Evolutionary conservation across 768 basidiomycete genomes (phyloP).

Genomic region (Flagelloscypha sp.): DNA sequence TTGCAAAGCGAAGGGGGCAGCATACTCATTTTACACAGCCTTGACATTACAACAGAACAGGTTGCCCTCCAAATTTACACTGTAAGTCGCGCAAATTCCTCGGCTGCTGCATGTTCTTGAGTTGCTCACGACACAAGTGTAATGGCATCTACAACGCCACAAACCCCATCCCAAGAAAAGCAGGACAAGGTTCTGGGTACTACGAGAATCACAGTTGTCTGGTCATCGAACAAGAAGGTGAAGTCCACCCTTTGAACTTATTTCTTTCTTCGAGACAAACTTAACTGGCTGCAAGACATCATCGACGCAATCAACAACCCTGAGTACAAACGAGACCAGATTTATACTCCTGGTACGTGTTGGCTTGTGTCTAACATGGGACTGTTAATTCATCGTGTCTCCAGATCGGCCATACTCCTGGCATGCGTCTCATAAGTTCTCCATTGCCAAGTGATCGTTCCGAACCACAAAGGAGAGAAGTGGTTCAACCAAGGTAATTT

Average conservation of each 20-base stretch:
- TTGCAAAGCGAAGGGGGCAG: too few species aligned
- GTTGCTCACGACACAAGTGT: slow-evolving; percentile 16
- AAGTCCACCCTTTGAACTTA: slow-evolving; percentile 2
- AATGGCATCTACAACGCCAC: slow-evolving; percentile 30
- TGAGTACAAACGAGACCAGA: slow-evolving; percentile 34
- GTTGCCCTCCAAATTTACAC: slow-evolving; percentile 38
- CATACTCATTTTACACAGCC: slow-evolving; percentile 13
- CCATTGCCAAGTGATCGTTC: too few species aligned
- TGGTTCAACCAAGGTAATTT: too few species aligned
- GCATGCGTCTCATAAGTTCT: too few species aligned
- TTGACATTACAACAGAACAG: slow-evolving; percentile 38
- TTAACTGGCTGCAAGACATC: neutral
- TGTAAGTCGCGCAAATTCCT: slow-evolving; percentile 11
- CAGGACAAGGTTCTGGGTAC: slow-evolving; percentile 23
- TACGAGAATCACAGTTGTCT: slow-evolving; percentile 35
- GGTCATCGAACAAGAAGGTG: slow-evolving; percentile 36
- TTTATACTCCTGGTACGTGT: slow-evolving; percentile 32
- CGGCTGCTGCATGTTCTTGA: neutral
- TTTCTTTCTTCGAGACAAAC: neutral
- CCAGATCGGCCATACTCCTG: too few species aligned
- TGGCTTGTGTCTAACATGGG: too few species aligned
- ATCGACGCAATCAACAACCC: slow-evolving; percentile 45
- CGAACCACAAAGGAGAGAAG: too few species aligned
- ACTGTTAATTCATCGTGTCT: too few species aligned
- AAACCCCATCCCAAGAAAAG: slow-evolving; percentile 32